These are phyloP conservation scores for Penicillium sp. DNA, from an alignment of 2,329 filamentous ascomycete genomes.

Conservation along the genomic window DNA sequence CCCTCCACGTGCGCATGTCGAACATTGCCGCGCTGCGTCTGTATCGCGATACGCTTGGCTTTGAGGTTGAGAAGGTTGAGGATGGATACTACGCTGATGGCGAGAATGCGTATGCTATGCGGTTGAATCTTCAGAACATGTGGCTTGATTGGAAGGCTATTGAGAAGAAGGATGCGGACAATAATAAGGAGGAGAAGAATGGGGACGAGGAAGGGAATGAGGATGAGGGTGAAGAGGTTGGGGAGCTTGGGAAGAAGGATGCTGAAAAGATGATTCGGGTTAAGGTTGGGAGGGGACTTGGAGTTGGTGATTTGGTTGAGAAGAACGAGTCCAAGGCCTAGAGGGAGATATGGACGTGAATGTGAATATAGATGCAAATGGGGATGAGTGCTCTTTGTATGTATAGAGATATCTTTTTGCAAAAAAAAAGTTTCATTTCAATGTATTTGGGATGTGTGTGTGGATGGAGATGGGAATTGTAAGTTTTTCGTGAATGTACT, in stretches of 20 bases:
- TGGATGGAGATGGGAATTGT: not conserved
- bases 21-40: slow-evolving; percentile 88
- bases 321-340: slow-evolving; percentile 39
- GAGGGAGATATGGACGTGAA: not conserved
- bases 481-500: not conserved
- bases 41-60: slow-evolving; percentile 88
- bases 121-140: slow-evolving; percentile 66
- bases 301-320: slow-evolving; percentile 64
- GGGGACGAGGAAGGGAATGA: slow-evolving; percentile 31
- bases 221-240: slow-evolving; percentile 70
- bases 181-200: slow-evolving; percentile 29
- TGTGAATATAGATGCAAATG: not conserved
- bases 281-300: slow-evolving; percentile 75
- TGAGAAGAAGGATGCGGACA: slow-evolving; percentile 39
- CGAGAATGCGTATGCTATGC: slow-evolving; percentile 94
- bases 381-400: not conserved
- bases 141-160: slow-evolving; percentile 50
- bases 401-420: not conserved
- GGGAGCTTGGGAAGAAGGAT: slow-evolving; percentile 58
- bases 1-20: slow-evolving; percentile 89
- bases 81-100: slow-evolving; percentile 77
- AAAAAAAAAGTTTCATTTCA: not conserved
- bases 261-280: slow-evolving; percentile 72
- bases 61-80: slow-evolving; percentile 71
- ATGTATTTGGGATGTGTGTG: not conserved